These are phyloP conservation scores for Eragrostis nindensis DNA, from an alignment of 176 grass and related monocot species.

Conservation along the genomic window DNA sequence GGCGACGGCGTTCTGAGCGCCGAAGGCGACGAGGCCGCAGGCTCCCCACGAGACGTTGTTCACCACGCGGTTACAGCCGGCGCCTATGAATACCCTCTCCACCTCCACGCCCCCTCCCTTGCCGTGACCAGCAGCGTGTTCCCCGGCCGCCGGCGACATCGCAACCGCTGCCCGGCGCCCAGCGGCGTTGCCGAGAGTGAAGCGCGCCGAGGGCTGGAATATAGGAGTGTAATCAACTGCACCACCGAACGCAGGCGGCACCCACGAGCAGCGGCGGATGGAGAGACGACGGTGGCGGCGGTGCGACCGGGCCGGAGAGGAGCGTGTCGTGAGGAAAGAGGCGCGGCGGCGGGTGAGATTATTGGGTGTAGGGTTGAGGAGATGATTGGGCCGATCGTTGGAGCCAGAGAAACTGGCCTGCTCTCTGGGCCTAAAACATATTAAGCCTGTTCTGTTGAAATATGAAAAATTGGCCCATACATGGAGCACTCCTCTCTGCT, in stretches of 20 bases:
- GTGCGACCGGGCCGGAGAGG: background rate
- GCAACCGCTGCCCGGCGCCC: background rate
- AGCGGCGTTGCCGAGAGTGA: background rate
- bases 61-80: conserved; percentile 94
- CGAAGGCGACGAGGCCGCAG: conserved; percentile 87
- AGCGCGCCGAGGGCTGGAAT: background rate
- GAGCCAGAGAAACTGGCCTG: background rate
- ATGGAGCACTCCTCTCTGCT: no score
- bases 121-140: conserved; percentile 18
- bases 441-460: no score
- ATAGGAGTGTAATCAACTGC: background rate
- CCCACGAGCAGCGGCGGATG: background rate
- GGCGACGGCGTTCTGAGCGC: conserved; percentile 91
- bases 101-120: conserved; percentile 23
- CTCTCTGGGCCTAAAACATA: background rate
- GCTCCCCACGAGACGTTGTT: conserved; percentile 91
- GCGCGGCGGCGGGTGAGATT: conserved; percentile 7
- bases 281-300: conserved; percentile 2
- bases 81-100: conserved; percentile 66
- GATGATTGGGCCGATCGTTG: background rate
- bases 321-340: background rate
- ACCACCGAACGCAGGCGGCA: background rate
- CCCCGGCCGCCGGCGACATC: conserved; percentile 53
- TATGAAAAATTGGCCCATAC: no score
- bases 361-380: conserved; percentile 2